phyloP scores from a whole-genome alignment of 176 grass and related monocot genomes.

The Oryza officinalis region DNA sequence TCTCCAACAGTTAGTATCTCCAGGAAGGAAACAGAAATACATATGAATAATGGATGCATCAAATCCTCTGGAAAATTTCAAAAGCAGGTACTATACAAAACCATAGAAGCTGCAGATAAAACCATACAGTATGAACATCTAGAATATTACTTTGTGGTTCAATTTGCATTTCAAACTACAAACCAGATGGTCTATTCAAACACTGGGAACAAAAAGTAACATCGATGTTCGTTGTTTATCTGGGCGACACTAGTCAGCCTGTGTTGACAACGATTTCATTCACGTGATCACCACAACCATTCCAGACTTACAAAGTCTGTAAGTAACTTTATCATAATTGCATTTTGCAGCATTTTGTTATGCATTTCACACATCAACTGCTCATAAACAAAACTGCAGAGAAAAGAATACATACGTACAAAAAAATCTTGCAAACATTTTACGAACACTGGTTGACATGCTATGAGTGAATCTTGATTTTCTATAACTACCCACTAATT shows the following conservation, averaged over 20 bases:
- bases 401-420: too few species aligned
- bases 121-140: background rate
- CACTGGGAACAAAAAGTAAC: background rate
- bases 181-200: background rate
- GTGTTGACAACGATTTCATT: background rate
- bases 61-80: background rate
- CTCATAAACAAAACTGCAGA: background rate
- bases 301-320: too few species aligned
- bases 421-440: too few species aligned
- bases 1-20: background rate
- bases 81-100: background rate
- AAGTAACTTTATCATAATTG: background rate
- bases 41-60: background rate
- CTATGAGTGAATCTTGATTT: too few species aligned
- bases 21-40: background rate
- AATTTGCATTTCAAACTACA: background rate
- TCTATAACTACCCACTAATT: too few species aligned
- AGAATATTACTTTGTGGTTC: background rate
- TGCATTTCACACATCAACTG: background rate
- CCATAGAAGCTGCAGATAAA: background rate
- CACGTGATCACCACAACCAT: background rate
- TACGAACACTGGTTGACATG: too few species aligned
- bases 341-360: background rate
- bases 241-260: background rate
- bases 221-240: background rate